phyloP scores from a whole-genome alignment of 306 rosid genomes.

The Cucurbita ficifolia region DNA sequence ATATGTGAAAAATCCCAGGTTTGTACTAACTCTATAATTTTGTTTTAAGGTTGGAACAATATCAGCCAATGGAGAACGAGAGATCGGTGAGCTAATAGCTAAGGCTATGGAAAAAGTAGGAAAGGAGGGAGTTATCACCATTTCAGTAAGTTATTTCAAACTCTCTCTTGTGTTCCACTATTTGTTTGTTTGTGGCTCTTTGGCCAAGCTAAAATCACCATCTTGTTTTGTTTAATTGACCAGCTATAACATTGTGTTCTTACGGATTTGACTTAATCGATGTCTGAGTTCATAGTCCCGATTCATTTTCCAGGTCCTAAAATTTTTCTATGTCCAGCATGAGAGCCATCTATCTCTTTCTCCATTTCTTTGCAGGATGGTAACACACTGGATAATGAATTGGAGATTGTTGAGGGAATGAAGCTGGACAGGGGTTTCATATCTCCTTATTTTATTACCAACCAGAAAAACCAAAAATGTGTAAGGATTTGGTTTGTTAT shows the following conservation, averaged over 20 bases:
- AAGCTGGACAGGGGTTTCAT: conserved; percentile 93
- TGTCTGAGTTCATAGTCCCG: not conserved
- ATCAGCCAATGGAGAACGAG: conserved; percentile 46
- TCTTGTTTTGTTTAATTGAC: not conserved
- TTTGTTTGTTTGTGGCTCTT: not conserved
- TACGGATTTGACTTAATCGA: not conserved
- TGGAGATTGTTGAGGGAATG: conserved; percentile 99
- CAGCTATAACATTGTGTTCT: not conserved
- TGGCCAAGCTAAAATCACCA: not conserved
- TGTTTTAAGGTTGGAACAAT: conserved; percentile 35
- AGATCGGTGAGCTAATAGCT: conserved; percentile 44
- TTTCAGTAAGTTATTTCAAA: conserved; percentile 22
- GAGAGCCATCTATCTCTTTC: not conserved
- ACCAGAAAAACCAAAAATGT: conserved; percentile 87
- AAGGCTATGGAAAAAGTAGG: conserved; percentile 51
- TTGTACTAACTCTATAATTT: not conserved
- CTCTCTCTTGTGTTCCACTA: not conserved
- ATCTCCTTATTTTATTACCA: conserved; percentile 83
- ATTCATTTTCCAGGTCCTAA: not conserved
- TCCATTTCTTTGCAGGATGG: conserved; percentile 55
- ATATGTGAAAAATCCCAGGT: not conserved
- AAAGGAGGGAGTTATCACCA: conserved; percentile 39
- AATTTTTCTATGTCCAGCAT: not conserved
- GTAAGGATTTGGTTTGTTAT: conserved; percentile 27
- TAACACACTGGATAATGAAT: conserved; percentile 67